Percentiles rank a stretch among this genome's conserved stretches.
phyloP scores from a whole-genome alignment of 805 yeast species.

The Nakazawaea peltata region DNA sequence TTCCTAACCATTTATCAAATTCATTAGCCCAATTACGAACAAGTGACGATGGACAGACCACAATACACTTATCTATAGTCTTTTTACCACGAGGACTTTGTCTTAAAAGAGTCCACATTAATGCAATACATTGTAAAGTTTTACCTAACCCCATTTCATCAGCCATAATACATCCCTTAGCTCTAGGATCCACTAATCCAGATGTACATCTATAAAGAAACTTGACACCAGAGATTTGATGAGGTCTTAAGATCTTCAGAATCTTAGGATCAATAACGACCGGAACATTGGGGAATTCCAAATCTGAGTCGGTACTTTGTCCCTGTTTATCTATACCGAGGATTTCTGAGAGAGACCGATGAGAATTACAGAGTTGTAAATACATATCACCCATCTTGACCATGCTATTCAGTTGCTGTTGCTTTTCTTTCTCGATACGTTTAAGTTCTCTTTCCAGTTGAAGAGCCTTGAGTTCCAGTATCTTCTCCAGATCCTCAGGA shows the following conservation, averaged over 20 bases:
- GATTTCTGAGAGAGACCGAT: constrained; percentile 70
- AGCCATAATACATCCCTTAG: constrained; percentile 96
- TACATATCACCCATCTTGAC: constrained; percentile 13
- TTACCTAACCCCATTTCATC: constrained; percentile 96
- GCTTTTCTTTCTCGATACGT: constrained; percentile 1
- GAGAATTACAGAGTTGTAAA: constrained; percentile 33
- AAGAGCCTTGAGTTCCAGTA: constrained; percentile 20
- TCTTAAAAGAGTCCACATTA: constrained; percentile 85
- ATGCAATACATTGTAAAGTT: constrained; percentile 79
- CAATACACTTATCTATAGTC: constrained; percentile 82
- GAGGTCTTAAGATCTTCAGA: constrained; percentile 83
- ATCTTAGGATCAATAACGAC: constrained; percentile 91
- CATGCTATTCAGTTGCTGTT: constrained; percentile 10
- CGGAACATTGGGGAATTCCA: constrained; percentile 76
- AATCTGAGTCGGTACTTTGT: constrained; percentile 27
- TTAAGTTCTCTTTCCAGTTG: constrained; percentile 18
- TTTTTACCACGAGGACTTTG: constrained; percentile 84
- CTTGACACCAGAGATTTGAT: constrained; percentile 92
- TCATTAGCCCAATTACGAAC: constrained; percentile 98
- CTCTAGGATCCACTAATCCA: constrained; percentile 74
- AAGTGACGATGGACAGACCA: constrained; percentile 91
- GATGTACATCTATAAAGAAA: constrained; percentile 87
- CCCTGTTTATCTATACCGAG: constrained; percentile 55
- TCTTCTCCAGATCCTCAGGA: constrained; percentile 17
- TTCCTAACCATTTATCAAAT: constrained; percentile 89